These are phyloP conservation scores for Xylaria arbuscula DNA, from an alignment of 2,329 filamentous ascomycete species.

Conservation along the genomic window DNA sequence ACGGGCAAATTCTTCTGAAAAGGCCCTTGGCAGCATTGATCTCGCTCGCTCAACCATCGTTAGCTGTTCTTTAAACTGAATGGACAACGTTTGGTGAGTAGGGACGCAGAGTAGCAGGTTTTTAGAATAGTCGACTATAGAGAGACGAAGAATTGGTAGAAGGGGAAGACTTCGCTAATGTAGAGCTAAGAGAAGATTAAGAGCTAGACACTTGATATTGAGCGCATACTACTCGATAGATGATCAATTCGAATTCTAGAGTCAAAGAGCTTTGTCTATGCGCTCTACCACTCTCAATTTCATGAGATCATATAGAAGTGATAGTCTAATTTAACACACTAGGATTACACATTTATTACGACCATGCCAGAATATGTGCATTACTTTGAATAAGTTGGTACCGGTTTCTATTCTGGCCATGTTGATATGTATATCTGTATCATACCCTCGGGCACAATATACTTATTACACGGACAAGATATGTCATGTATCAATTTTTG, in stretches of 20 bases:
- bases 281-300: not conserved
- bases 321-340: not conserved
- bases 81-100: not conserved
- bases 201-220: constrained; percentile 6
- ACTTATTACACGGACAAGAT: not conserved
- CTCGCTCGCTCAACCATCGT: not conserved
- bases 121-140: not conserved
- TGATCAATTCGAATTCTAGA: constrained; percentile 2
- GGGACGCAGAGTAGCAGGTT: not conserved
- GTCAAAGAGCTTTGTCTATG: not conserved
- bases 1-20: constrained; percentile 66
- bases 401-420: too few relatives aligned
- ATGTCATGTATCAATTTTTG: not conserved
- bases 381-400: too few relatives aligned
- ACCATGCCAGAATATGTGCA: too few relatives aligned
- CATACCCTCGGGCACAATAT: not conserved
- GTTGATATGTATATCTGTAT: too few relatives aligned
- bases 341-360: not conserved
- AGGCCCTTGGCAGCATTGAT: not conserved
- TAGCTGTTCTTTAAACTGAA: not conserved
- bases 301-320: not conserved
- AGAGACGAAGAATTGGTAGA: not conserved
- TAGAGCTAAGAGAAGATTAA: not conserved
- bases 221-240: not conserved
- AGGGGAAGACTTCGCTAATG: not conserved